Base-by-base conservation (phyloP, 2,329 filamentous ascomycete genomes). In the Sporothrix inflata region DNA sequence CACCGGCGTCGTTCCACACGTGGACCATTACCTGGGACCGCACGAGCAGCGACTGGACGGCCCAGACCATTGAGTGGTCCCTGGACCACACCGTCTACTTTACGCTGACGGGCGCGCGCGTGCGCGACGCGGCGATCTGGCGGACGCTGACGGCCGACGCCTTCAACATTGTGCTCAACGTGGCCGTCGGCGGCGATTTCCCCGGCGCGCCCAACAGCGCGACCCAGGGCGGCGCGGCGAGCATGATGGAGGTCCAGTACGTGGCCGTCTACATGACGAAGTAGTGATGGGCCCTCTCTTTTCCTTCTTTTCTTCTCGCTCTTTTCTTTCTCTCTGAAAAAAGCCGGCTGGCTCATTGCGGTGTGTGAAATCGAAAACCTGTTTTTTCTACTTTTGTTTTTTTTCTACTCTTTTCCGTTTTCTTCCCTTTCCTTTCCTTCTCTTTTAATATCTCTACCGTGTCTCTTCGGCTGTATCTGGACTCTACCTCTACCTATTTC, bases 131-230 rank as follows among this genome's bases (percentile, higher is more conserved):
- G 69, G 76, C 75, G 4, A 79, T 82, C 27, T 88, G 86, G 86
- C 80, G 78, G 34, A 78, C 80, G 3, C 78, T 88, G 3, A 84
- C 84, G 7, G 83, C 86, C 74, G 83, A 80, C 69, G 83, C 85
- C 0, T 76, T 85, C 72, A 86, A 82, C 75, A 77, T 87, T 65
- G 82, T 88, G 69, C 79, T 88, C 63, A 88, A 88, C 73, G 80
- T 88, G 6, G 86, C 86, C 69, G 82, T 88, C 51, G 86, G 86
- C 21, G 86, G 86, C 51, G 79, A 79, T 73, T 85, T 83, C 45
- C 47, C 75, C 83, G 86, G 86, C 4, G 21, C 77, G 16, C 85
- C 86, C 3, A 84, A 85, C 75, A 40, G 34, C n/a, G 60, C 65
- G 24, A 79, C 76, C 2, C 16, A 70, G 45, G 74, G 73, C 49